Evolutionary conservation across 805 yeast genomes (phyloP), one percentile per base, ranked within the genome.

Genomic region (Barnettozyma pratensis): DNA sequence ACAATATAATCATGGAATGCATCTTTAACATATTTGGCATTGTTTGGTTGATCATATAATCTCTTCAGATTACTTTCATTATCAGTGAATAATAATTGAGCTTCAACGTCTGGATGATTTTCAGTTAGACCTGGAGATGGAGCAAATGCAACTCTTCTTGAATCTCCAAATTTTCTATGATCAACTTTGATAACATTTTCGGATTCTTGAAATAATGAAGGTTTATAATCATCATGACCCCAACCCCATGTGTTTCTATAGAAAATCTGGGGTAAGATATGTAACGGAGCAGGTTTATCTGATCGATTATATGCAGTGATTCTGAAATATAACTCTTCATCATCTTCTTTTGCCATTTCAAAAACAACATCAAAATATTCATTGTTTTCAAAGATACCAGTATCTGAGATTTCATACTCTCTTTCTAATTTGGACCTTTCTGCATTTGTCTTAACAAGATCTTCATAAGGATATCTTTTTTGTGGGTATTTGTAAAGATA

Each of bases 221-320:
- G 89, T 47, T 71, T 71, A 40, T 68, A 62, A 38, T 67, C 68
- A 49, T 77, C 81, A 51, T 75, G 69, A 41, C 91, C 88, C 96
- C 97, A 90, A n/a, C 85, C 71, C 97, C 97, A 90, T 12, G 94
- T 87, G 68, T 90, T 90, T 69, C 97, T 77, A 68, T 83, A 87
- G 55, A 82, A 80, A 31, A 87, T 68, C 56, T 90, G 97, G 8
- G 97, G 97, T 52, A 87, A 67, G 40, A 91, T 76, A 66, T 89
- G 96, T 51, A 90, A 71, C 2, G 96, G 95, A n/a, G 96, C 96
- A 5, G 94, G 75, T 47, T 85, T 81, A 48, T 79, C 79, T 37
- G 94, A 82, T 54, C 96, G 74, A 65, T 90, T 90, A 64, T 85
- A 85, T 39, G 96, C 96, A 9, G 96, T 90, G 54, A 90, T 75